Evolutionary conservation across 805 yeast species (phyloP), one percentile per base, ranked within the genome.

Genomic region (Scheffersomyces lignosus): DNA sequence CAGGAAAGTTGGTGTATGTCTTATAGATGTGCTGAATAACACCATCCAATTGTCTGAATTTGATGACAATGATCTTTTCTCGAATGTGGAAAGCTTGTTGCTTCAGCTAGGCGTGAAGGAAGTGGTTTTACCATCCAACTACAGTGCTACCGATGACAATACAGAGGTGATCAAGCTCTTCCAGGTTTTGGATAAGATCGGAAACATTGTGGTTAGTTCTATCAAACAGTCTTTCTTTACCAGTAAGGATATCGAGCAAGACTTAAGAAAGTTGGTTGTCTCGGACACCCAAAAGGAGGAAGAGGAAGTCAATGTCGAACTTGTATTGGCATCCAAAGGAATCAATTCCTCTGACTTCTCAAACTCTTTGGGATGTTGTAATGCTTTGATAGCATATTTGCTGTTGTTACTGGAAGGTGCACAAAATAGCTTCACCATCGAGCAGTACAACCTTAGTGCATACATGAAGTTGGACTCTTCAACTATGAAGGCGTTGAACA

Each of bases 91-190:
- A 58, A 81, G 95, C 31, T 71, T 89, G 33, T 60, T 90, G 40
- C 83, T 93, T 48, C 99, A 93, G 58, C 66, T 89, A 24, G 96
- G 96, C 15, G 87, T 89, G 5, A 87, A 84, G 51, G 99, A 93
- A 56, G 81, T 88, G 27, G 56, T 93, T 12, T 50, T 91, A 4
- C 82, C 83, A 12, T 62, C 67, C 4, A 50, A 54, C 30, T 60
- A 66, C 37, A 61, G 57, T 18, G 60, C 61, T 4, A 54, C 50
- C 16, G 71, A 41, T 52, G 36, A 49, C 15, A 83, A 78, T 38
- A 63, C 76, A 4, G 91, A 84, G 40, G 62, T 75, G 33, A 69
- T 71, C 31, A 89, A 88, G 55, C 66, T 91, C 37, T 66, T 66
- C 15, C 86, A 81, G 45, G 81, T 87, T 15, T 69, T 91, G 43